Conservation (phyloP, 2,329 filamentous ascomycete genomes). For the Pseudopithomyces maydicus region DNA sequence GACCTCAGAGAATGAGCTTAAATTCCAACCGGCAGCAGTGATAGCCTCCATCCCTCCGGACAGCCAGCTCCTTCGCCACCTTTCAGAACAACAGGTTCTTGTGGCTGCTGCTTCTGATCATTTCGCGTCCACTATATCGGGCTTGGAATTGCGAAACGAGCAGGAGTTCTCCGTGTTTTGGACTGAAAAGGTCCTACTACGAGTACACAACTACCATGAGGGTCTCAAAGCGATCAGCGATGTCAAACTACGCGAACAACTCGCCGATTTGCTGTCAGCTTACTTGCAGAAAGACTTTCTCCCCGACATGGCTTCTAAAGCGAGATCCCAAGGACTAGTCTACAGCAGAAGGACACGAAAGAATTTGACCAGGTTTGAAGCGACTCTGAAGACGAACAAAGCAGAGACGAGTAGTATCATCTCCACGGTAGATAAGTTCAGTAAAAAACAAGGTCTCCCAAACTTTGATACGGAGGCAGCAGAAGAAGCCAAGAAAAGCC, state of each 20-base stretch:
- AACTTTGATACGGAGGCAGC: constrained; percentile 10
- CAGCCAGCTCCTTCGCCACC: constrained; percentile 13
- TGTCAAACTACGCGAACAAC: constrained; percentile 38
- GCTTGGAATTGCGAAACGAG: constrained; percentile 36
- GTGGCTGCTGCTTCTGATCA: constrained; percentile 26
- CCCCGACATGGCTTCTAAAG: constrained; percentile 37
- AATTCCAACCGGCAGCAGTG: constrained; percentile 28
- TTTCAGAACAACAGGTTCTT: constrained; percentile 24
- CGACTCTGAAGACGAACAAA: constrained; percentile 21
- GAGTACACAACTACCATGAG: constrained; percentile 31
- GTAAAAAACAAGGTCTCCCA: constrained; percentile 37
- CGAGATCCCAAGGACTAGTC: constrained; percentile 34
- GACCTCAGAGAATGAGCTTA: constrained; percentile 24
- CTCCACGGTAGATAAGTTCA: constrained; percentile 37
- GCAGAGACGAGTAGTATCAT: constrained; percentile 15
- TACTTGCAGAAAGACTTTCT: constrained; percentile 42
- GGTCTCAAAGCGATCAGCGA: constrained; percentile 32
- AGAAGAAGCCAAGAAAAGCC: constrained; percentile 25
- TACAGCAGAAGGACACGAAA: constrained; percentile 38
- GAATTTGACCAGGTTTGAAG: constrained; percentile 35
- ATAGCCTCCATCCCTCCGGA: constrained; percentile 10
- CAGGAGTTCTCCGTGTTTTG: constrained; percentile 37
- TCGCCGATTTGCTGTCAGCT: constrained; percentile 35
- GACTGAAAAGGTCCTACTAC: constrained; percentile 34
- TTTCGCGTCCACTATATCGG: constrained; percentile 30